phyloP scores from a whole-genome alignment of 306 rosid genomes.

The Senna siamea region DNA sequence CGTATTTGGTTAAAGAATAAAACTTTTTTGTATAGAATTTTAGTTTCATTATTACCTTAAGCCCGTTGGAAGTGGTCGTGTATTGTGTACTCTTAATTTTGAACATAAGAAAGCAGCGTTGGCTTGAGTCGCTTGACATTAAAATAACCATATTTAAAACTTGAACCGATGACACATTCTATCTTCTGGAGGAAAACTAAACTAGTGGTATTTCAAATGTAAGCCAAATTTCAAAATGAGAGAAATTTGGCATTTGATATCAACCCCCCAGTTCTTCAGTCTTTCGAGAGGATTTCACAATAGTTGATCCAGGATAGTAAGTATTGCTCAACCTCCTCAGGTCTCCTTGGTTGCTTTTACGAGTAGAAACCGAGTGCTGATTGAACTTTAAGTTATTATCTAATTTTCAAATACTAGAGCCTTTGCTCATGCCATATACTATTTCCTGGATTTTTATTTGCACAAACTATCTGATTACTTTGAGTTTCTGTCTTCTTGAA shows the following conservation, averaged over 20 bases:
- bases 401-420: not conserved
- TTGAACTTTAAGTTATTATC: not conserved
- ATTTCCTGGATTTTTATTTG: not conserved
- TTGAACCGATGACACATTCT: not conserved
- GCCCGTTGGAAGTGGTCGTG: not conserved
- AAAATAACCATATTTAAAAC: not conserved
- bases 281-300: not conserved
- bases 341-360: not conserved
- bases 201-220: not conserved
- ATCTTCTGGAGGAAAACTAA: not conserved
- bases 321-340: not conserved
- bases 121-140: not conserved
- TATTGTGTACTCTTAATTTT: conserved; percentile 9
- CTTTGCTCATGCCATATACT: not conserved
- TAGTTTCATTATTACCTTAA: conserved; percentile 1
- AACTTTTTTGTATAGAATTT: not conserved
- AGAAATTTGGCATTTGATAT: not conserved
- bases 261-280: not conserved
- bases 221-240: not conserved
- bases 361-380: not conserved
- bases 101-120: conserved; percentile 20
- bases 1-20: not conserved
- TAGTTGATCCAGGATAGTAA: not conserved
- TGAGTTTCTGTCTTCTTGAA: not conserved
- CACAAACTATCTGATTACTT: not conserved